phyloP scores from a whole-genome alignment of 768 basidiomycete genomes.

The Leccinum boreale region DNA sequence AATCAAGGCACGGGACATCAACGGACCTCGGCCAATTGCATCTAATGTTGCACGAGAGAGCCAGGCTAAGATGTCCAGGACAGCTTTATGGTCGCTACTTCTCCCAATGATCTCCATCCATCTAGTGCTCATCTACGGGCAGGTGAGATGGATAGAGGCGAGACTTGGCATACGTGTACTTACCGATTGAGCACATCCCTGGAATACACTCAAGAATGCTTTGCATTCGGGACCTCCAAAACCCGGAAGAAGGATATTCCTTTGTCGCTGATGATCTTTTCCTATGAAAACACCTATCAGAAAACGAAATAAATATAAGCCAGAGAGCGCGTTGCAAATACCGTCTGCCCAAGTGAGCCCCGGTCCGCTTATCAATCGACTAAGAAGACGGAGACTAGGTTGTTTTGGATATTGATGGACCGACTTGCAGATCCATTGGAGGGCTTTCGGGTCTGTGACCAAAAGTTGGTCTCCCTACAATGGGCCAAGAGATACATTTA shows the following conservation, averaged over 20 bases:
- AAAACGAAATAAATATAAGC: conserved; percentile 9
- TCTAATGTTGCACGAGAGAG: not conserved
- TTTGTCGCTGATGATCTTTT: conserved; percentile 50
- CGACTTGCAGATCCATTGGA: conserved; percentile 38
- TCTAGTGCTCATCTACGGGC: not conserved
- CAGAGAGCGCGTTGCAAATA: conserved; percentile 6
- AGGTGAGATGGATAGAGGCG: not conserved
- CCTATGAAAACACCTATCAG: conserved; percentile 17
- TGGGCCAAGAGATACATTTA: conserved; percentile 5
- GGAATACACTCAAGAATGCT: conserved; percentile 49
- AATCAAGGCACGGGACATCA: not conserved
- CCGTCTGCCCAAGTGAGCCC: conserved; percentile 42
- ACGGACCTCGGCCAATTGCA: conserved; percentile 46
- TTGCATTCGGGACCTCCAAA: conserved; percentile 50
- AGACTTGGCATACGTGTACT: not conserved
- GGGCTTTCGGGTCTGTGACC: conserved; percentile 47
- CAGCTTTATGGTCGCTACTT: not conserved
- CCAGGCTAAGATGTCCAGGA: not conserved
- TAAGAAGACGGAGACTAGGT: conserved; percentile 18
- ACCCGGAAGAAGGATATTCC: conserved; percentile 52
- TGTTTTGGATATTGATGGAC: conserved; percentile 43
- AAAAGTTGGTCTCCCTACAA: conserved; percentile 43
- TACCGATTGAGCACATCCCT: conserved; percentile 31
- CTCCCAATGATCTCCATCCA: not conserved
- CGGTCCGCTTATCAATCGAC: conserved; percentile 26